phyloP scores from a whole-genome alignment of 805 yeast species.

The Cyberlindnera galapagoensis region DNA sequence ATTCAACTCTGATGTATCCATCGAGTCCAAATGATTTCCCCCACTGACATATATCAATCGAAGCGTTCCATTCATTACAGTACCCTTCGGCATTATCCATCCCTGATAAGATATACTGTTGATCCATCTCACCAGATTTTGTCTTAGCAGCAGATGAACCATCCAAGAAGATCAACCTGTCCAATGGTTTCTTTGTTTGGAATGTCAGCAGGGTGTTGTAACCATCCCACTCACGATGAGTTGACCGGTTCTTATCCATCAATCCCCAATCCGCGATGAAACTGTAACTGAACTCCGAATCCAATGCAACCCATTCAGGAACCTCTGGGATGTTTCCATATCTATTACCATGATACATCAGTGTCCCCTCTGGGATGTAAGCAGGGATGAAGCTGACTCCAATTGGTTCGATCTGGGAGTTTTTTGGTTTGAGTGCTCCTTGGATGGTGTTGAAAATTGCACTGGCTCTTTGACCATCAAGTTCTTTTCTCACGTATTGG shows the following conservation, averaged over 20 bases:
- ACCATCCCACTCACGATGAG: too few relatives aligned
- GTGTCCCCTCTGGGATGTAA: slow-evolving; percentile 50
- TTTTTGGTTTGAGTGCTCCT: slow-evolving; percentile 45
- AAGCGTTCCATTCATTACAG: slow-evolving; percentile 38
- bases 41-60: slow-evolving; percentile 51
- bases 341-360: slow-evolving; percentile 47
- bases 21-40: slow-evolving; percentile 42
- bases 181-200: slow-evolving; percentile 39
- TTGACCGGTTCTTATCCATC: slow-evolving; percentile 10
- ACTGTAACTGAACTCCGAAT: slow-evolving; percentile 50
- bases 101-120: slow-evolving; percentile 39
- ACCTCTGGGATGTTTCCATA: slow-evolving; percentile 35
- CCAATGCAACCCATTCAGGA: slow-evolving; percentile 62
- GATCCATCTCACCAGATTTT: slow-evolving; percentile 54
- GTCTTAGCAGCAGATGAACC: slow-evolving; percentile 67
- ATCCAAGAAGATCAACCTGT: slow-evolving; percentile 46
- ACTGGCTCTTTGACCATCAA: slow-evolving; percentile 41
- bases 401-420: slow-evolving; percentile 45
- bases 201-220: slow-evolving; percentile 37
- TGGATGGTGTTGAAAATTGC: slow-evolving; percentile 50
- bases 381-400: slow-evolving; percentile 58
- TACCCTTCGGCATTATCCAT: slow-evolving; percentile 23
- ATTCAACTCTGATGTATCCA: slow-evolving; percentile 52
- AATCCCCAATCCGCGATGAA: slow-evolving; percentile 30
- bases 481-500: too few relatives aligned